A percentile compares a stretch with the other conserved stretches of the same genome.
Conservation (phyloP, 768 basidiomycete species). For the Auricularia cornea region DNA sequence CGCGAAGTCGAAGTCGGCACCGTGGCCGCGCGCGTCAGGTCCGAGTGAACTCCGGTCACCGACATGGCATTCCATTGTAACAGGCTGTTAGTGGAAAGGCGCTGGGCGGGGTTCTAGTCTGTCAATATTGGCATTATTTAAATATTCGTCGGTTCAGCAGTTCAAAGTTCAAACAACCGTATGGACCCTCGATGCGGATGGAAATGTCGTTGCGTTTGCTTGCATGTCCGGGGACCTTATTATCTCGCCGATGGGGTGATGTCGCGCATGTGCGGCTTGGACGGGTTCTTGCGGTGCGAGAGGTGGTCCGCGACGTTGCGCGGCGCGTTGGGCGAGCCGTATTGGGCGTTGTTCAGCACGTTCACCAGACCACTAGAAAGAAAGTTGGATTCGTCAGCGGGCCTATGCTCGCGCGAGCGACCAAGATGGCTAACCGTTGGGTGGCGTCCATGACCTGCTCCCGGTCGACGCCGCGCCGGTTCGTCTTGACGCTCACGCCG, state of each 20-base stretch:
- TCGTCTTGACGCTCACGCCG: constrained; percentile 1
- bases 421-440: neutral
- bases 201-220: too few species aligned
- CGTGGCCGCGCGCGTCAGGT: too few species aligned
- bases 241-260: neutral
- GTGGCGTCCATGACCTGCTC: neutral
- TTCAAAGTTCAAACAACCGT: too few species aligned
- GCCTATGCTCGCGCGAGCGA: neutral
- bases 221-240: too few species aligned
- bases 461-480: neutral
- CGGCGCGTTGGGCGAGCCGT: neutral
- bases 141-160: too few species aligned
- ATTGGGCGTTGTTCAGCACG: neutral
- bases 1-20: too few species aligned
- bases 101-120: too few species aligned
- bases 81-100: too few species aligned
- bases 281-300: neutral
- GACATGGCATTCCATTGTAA: too few species aligned
- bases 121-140: too few species aligned
- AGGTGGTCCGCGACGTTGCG: neutral
- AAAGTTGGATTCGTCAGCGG: neutral
- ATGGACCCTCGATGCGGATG: too few species aligned
- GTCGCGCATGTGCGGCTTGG: neutral
- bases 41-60: too few species aligned
- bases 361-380: neutral